Evolutionary conservation across 257 asterid species (phyloP), one percentile per base, ranked within the genome.

Genomic region (Nicotiana noctiflora): DNA sequence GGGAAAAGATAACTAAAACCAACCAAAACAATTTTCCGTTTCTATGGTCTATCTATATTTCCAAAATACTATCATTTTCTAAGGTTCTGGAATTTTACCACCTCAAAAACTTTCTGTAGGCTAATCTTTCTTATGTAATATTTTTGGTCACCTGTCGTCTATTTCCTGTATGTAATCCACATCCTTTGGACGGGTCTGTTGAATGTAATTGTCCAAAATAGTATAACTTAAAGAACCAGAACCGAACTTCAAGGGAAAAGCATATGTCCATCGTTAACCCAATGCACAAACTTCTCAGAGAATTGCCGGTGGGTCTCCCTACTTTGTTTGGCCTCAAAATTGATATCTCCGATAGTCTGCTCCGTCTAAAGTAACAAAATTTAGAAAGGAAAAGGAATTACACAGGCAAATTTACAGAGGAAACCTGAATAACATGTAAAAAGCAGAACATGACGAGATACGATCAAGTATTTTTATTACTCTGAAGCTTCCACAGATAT

Each of bases 131-230:
- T 52, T 12, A 44, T 80, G 65, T 64, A 40, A 66, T 72, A 79
- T 27, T 40, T 40, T 40, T 64, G 72, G 65, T 85, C 64, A 77
- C 87, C 85, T 77, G 86, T 53, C 55, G 27, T 87, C 88, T 70
- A 67, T 82, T 84, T 81, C 53, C 11, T 56, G 82, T 81, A 31
- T 75, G 72, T 75, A 79, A 76, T 81, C 83, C 81, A 51, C 93
- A 89, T 86, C 96, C 97, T 89, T 94, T 81, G 93, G 96, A 89
- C 78, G 90, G 53, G 87, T 32, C 74, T 80, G 21, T 78, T 79
- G 52, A 79, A 83, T 82, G 57, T 63, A 51, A 76, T 84, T 29
- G 82, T 85, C 37, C 53, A 32, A 63, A 59, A 70, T 25, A 31
- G 52, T 56, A 78, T 66, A 61, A 67, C 72, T 10, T 32, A 44